A percentile compares a stretch with the other conserved stretches of the same genome.
These are phyloP conservation scores for Claviceps arundinis DNA, from an alignment of 2,329 filamentous ascomycete genomes.

Conservation along the genomic window DNA sequence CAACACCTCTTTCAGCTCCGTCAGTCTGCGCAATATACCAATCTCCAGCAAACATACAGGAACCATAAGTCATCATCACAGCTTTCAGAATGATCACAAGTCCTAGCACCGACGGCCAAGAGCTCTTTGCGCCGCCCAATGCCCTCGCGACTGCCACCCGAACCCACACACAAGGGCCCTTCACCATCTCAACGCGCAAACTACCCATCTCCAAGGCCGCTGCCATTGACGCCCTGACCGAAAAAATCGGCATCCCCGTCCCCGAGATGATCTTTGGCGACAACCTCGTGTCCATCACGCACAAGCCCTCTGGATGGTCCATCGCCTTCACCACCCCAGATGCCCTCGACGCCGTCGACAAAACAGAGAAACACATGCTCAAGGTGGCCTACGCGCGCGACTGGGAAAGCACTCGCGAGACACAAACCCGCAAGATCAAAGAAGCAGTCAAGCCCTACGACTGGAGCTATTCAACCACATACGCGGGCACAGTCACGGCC, in stretches of 20 bases:
- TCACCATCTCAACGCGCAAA: slow-evolving; percentile 72
- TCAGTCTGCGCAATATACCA: too few relatives aligned
- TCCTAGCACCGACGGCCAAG: slow-evolving; percentile 28
- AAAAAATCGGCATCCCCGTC: slow-evolving; percentile 67
- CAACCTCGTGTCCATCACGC: slow-evolving; percentile 66
- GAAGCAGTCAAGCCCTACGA: slow-evolving; percentile 94
- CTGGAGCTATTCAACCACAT: slow-evolving; percentile 92
- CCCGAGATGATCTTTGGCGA: slow-evolving; percentile 99
- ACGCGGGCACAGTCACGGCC: slow-evolving; percentile 48
- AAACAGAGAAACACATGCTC: slow-evolving; percentile 81
- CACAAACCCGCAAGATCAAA: slow-evolving; percentile 75
- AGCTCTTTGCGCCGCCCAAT: slow-evolving; percentile 41
- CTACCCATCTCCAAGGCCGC: slow-evolving; percentile 87
- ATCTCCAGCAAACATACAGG: background rate
- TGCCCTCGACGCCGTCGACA: slow-evolving; percentile 83
- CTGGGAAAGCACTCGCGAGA: slow-evolving; percentile 59
- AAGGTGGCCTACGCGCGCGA: slow-evolving; percentile 85
- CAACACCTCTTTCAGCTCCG: too few relatives aligned
- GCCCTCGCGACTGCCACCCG: slow-evolving; percentile 40
- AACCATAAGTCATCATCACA: background rate
- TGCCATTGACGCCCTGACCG: slow-evolving; percentile 76
- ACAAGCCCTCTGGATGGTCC: slow-evolving; percentile 62
- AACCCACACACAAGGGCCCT: slow-evolving; percentile 47
- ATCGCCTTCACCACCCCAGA: slow-evolving; percentile 75
- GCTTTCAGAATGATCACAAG: slow-evolving; percentile 18